Evolutionary conservation across 1,284 basidiomycete genomes (phyloP).

Genomic region (Bondarzewia mesenterica): DNA sequence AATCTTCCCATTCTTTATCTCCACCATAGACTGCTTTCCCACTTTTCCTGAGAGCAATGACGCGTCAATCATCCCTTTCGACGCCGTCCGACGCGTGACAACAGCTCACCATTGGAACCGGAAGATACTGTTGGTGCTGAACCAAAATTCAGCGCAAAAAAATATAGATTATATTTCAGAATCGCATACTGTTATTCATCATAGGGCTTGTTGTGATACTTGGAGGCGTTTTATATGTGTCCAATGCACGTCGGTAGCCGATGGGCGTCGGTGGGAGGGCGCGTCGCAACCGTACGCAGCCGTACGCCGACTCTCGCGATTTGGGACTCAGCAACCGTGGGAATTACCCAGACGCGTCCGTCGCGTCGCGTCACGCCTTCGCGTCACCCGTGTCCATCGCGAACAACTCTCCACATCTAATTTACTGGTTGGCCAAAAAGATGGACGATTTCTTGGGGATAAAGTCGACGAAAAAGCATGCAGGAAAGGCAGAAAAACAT

Average conservation of each 20-base stretch:
- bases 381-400: no score
- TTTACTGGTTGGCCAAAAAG: conserved; percentile 15
- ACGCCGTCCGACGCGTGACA: not conserved
- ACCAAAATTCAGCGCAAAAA: not conserved
- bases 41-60: conserved; percentile 22
- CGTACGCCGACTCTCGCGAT: conserved; percentile 5
- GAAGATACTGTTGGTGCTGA: conserved; percentile 1
- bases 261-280: not conserved
- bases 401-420: no score
- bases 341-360: conserved; percentile 6
- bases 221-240: not conserved
- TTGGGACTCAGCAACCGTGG: conserved; percentile 1
- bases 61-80: not conserved
- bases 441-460: conserved; percentile 45
- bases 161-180: no score
- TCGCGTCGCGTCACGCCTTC: not conserved
- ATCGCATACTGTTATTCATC: no score
- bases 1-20: conserved; percentile 71
- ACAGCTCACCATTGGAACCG: conserved; percentile 5
- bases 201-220: no score
- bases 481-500: conserved; percentile 30
- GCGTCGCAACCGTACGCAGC: not conserved
- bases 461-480: conserved; percentile 22
- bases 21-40: conserved; percentile 38
- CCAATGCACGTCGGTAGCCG: not conserved